Evolutionary conservation across 441 rosid species (phyloP).

Genomic region (Populus hybrid): DNA sequence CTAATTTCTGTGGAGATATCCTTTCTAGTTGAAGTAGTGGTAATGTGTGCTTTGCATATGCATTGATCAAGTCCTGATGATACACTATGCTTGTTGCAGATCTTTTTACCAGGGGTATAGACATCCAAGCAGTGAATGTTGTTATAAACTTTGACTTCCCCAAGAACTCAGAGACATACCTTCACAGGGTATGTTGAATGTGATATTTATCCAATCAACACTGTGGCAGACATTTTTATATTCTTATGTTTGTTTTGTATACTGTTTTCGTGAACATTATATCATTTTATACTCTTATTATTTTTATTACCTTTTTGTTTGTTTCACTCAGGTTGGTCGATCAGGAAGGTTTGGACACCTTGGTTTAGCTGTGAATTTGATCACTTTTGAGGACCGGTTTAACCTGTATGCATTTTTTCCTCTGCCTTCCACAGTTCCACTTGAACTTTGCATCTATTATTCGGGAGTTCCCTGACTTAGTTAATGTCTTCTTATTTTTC

Average conservation of each 20-base stretch:
- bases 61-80: constrained; percentile 18
- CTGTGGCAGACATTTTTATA: neutral
- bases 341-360: constrained; percentile 99
- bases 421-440: neutral
- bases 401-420: constrained; percentile 57
- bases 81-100: constrained; percentile 43
- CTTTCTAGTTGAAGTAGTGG: neutral
- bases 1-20: no score
- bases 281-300: neutral
- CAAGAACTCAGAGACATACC: constrained; percentile 92
- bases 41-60: neutral
- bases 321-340: constrained; percentile 73
- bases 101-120: constrained; percentile 95
- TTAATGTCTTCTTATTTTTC: neutral
- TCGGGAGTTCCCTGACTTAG: constrained; percentile 11
- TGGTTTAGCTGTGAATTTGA: constrained; percentile 54
- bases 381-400: constrained; percentile 76
- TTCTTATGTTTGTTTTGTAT: neutral
- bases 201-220: neutral
- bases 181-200: constrained; percentile 77
- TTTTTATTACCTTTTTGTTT: neutral
- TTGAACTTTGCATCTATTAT: neutral
- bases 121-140: constrained; percentile 98
- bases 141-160: constrained; percentile 98
- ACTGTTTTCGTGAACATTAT: neutral